Base-by-base conservation (phyloP, 176 grass and related monocot genomes). In the Avena sativa region DNA sequence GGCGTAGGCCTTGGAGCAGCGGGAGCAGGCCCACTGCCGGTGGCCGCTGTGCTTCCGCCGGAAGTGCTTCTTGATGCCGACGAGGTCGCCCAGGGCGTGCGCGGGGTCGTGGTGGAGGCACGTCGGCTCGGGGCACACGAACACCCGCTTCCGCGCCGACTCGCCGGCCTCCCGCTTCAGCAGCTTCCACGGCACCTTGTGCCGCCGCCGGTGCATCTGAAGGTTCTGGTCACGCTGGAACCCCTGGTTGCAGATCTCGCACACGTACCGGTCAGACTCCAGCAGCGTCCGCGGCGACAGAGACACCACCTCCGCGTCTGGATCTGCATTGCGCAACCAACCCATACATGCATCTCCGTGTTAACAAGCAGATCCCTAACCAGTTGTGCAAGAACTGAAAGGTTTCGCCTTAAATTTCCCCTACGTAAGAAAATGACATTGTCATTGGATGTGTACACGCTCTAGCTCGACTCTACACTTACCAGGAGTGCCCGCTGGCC, bases 11-110 rank as follows among this genome's bases (percentile, higher is more conserved):
- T 99, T 99, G 85, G 90, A 91, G 92, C 97, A 99, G 61, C 87
- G 88, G 8, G 76, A 71, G 77, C 97, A 99, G 11, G 92, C 92
- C 97, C 97, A 99, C 89, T 99, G 97, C 12, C 97, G 90, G 81
- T 96, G 92, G 80, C 77, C 89, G 86, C 97, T 99, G 90, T 99
- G 97, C 89, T 99, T 99, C 40, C 97, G 92, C 8, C 97, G 90
- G 88, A 94, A 99, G 89, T 99, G 97, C 90, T 99, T 99, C 94
- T 99, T 99, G 93, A 99, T 99, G 28, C 97, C 97, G 89, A 99
- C 97, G 64, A 99, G 89, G 80, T 99, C 97, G 15, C 97, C 97
- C 12, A 99, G 94, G 21, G 97, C 97, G 82, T 99, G 97, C 21
- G 89, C 65, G 0, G 97, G 94, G 85, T 99, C 89, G 89, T 99